Conservation (phyloP, 371 early-diverging fungal genomes). For the Haplosporangium sp. region DNA sequence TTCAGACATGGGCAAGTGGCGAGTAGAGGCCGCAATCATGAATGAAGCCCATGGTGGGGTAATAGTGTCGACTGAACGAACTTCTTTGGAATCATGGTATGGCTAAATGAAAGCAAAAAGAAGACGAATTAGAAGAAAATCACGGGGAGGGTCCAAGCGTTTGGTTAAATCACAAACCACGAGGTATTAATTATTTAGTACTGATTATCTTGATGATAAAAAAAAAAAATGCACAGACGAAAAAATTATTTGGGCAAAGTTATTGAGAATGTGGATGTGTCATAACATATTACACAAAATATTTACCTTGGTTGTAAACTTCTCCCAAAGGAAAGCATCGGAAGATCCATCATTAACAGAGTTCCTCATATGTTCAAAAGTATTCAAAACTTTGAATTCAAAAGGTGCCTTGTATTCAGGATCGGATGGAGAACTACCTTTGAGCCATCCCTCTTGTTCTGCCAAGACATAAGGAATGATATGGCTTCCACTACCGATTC, state of each 20-base stretch:
- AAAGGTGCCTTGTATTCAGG: constrained; percentile 55
- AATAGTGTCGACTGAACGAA: constrained; percentile 80
- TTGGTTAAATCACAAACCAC: too few relatives aligned
- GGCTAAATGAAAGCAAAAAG: constrained; percentile 43
- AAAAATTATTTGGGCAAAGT: too few relatives aligned
- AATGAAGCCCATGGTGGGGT: constrained; percentile 94
- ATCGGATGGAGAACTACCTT: constrained; percentile 30
- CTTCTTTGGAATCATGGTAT: constrained; percentile 78
- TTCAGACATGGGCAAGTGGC: constrained; percentile 54
- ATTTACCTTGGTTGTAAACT: constrained; percentile 79
- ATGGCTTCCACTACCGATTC: constrained; percentile 87
- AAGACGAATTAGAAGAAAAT: too few relatives aligned
- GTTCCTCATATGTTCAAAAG: constrained; percentile 81
- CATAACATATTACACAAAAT: neutral
- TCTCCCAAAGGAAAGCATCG: constrained; percentile 92
- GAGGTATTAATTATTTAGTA: too few relatives aligned
- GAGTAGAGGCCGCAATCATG: constrained; percentile 76
- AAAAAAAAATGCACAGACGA: too few relatives aligned
- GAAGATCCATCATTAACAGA: constrained; percentile 69
- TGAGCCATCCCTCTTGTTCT: constrained; percentile 77
- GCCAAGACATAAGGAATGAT: constrained; percentile 87
- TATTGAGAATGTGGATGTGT: neutral
- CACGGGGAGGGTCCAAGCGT: too few relatives aligned
- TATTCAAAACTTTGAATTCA: constrained; percentile 72
- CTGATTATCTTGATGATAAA: too few relatives aligned